phyloP scores from a whole-genome alignment of 345 rosid species.

The Tarenaya hassleriana region DNA sequence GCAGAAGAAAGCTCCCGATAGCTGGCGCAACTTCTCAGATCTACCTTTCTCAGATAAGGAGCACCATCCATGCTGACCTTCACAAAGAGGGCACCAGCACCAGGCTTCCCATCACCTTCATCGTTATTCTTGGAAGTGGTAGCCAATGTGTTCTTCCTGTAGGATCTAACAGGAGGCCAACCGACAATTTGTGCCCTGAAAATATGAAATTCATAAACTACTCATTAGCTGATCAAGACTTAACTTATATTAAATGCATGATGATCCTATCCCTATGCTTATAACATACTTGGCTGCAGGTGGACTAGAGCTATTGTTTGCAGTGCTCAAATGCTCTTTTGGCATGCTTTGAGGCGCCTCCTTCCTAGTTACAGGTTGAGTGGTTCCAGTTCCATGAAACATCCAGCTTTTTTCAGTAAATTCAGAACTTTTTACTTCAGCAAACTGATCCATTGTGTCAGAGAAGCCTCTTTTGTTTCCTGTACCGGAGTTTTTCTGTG shows the following conservation, averaged over 20 bases:
- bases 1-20: constrained; percentile 72
- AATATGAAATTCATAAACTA: neutral
- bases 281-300: constrained; percentile 78
- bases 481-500: constrained; percentile 45
- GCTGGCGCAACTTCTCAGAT: constrained; percentile 55
- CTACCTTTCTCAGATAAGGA: constrained; percentile 91
- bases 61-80: too few species aligned
- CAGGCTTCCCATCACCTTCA: constrained; percentile 81
- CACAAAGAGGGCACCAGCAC: constrained; percentile 58
- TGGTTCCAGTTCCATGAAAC: constrained; percentile 39
- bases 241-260: constrained; percentile 1
- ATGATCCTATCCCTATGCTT: constrained; percentile 1
- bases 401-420: constrained; percentile 62
- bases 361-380: constrained; percentile 34
- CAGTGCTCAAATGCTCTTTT: constrained; percentile 33
- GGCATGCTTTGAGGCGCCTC: constrained; percentile 38
- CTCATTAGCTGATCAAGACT: constrained; percentile 8
- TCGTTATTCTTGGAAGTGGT: constrained; percentile 66
- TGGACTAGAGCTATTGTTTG: constrained; percentile 39
- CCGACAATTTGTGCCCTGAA: constrained; percentile 35
- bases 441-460: constrained; percentile 65
- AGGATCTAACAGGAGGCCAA: constrained; percentile 37
- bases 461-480: constrained; percentile 84
- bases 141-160: constrained; percentile 51
- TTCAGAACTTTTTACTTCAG: constrained; percentile 49